Evolutionary conservation across 371 early-diverging fungal genomes (phyloP).

Genomic region (Mortierella sp.): DNA sequence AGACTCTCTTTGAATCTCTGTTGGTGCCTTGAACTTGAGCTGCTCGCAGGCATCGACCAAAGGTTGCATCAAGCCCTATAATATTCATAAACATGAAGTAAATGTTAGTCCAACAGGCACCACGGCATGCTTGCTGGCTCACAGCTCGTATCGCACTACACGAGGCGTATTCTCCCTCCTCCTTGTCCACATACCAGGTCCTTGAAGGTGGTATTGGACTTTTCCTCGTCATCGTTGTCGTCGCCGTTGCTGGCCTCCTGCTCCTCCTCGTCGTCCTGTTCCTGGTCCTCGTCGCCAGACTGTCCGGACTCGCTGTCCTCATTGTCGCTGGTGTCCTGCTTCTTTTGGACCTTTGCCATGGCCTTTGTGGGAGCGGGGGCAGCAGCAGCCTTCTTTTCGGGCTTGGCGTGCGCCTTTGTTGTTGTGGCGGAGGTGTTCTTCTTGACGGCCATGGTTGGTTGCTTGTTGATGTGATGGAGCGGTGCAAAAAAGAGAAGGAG

Average conservation of each 20-base stretch:
- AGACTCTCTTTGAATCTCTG: conserved; percentile 93
- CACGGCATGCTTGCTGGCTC: too few relatives aligned
- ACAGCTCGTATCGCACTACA: too few relatives aligned
- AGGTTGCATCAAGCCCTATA: conserved; percentile 85
- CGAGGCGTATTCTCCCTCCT: neutral
- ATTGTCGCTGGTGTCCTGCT: conserved; percentile 16
- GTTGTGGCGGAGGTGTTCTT: conserved; percentile 13
- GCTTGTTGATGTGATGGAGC: neutral
- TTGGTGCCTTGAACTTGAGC: conserved; percentile 91
- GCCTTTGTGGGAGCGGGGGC: conserved; percentile 11
- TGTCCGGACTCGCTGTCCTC: conserved; percentile 11
- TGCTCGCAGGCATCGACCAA: conserved; percentile 91
- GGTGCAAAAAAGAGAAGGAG: neutral
- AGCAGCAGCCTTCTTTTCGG: conserved; percentile 27
- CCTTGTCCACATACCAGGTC: conserved; percentile 23
- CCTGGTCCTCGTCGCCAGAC: conserved; percentile 13
- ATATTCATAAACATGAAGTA: neutral
- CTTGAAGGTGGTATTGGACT: conserved; percentile 36
- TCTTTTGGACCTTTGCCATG: conserved; percentile 12
- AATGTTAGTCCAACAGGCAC: neutral
- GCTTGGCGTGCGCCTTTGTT: conserved; percentile 21
- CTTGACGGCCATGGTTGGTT: conserved; percentile 32
- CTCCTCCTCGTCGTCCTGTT: conserved; percentile 14
- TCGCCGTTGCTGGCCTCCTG: conserved; percentile 15
- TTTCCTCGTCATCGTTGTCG: conserved; percentile 2